Percentiles rank a stretch among this genome's conserved stretches.
Conservation (phyloP, 1,139 yeast genomes). For the Geotrichum europaeum region DNA sequence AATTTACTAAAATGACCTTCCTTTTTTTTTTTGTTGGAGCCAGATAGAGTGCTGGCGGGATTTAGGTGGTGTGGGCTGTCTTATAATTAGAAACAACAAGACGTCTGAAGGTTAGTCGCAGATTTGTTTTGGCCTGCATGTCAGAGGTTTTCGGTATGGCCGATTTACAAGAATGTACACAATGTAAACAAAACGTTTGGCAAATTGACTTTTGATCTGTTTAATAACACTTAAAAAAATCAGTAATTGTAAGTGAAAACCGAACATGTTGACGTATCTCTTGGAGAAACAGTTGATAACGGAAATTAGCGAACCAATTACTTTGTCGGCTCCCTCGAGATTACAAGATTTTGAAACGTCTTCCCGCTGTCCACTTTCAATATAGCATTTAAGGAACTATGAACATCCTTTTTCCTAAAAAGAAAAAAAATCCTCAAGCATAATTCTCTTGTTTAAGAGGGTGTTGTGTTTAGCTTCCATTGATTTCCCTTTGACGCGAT, state of each 20-base stretch:
- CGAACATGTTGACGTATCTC: too few relatives aligned
- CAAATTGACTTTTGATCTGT: not conserved
- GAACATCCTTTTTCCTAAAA: not conserved
- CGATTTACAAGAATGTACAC: not conserved
- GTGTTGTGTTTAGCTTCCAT: too few relatives aligned
- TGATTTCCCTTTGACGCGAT: too few relatives aligned
- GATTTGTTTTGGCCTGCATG: not conserved
- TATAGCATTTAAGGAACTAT: too few relatives aligned
- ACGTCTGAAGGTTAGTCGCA: not conserved
- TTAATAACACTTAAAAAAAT: not conserved
- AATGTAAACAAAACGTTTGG: not conserved
- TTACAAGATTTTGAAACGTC: not conserved
- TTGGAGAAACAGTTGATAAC: not conserved
- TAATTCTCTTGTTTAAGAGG: not conserved
- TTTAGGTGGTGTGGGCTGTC: not conserved
- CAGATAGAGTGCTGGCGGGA: too few relatives aligned
- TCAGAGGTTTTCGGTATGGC: not conserved
- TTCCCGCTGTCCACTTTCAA: not conserved
- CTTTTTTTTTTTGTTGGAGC: too few relatives aligned
- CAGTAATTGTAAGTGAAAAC: too few relatives aligned
- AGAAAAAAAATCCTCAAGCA: not conserved
- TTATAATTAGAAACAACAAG: not conserved
- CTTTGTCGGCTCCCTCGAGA: not conserved
- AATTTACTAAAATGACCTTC: not conserved
- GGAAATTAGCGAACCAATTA: not conserved